Conservation (phyloP, 1,284 basidiomycete genomes). For the Neonothopanus nambi region DNA sequence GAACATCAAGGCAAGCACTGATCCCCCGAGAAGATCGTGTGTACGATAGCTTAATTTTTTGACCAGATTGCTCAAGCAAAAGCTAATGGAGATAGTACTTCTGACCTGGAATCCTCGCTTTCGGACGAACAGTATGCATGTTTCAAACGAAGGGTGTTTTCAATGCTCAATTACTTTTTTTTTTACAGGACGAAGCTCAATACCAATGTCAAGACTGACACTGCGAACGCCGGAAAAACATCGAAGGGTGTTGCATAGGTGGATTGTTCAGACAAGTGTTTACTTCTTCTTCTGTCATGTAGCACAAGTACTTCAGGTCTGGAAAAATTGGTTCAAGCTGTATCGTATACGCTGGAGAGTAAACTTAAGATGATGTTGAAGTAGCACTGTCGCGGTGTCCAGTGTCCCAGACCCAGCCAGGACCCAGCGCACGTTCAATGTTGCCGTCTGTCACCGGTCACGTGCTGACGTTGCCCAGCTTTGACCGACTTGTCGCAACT, state of each 20-base stretch:
- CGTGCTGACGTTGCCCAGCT: background rate
- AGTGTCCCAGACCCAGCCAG: no score
- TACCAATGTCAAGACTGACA: constrained; percentile 38
- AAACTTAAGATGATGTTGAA: no score
- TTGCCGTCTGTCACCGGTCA: no score
- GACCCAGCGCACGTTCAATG: no score
- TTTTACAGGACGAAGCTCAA: constrained; percentile 32
- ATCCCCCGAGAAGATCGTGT: background rate
- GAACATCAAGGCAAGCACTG: constrained; percentile 35
- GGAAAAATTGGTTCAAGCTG: no score
- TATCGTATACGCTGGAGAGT: no score
- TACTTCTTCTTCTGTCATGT: no score
- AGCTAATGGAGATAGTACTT: constrained; percentile 36
- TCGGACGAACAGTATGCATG: constrained; percentile 34
- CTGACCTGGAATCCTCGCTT: constrained; percentile 29
- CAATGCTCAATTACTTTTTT: background rate
- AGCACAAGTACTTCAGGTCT: no score
- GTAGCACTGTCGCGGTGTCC: no score
- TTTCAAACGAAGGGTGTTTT: no score
- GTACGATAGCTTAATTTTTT: background rate
- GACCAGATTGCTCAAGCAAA: constrained; percentile 37
- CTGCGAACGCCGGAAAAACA: constrained; percentile 30
- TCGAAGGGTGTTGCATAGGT: constrained; percentile 32
- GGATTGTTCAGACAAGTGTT: no score
- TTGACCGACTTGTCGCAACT: background rate